Conservation (phyloP, 768 basidiomycete species). For the Candolleomyces eurysporus region DNA sequence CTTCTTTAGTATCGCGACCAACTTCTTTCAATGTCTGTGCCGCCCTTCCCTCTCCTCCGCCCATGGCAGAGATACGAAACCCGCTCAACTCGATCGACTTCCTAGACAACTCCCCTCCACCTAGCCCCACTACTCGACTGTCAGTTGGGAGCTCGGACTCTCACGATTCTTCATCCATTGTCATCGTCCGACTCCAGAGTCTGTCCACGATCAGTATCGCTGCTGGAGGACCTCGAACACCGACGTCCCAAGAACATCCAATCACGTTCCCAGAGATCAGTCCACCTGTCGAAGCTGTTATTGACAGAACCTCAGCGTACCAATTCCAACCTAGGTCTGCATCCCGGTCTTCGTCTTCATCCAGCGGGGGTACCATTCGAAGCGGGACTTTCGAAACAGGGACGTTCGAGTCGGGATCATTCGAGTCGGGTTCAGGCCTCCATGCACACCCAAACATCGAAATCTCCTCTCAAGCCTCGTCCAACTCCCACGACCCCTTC, state of each 20-base stretch:
- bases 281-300: not conserved
- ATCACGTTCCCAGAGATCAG: constrained; percentile 55
- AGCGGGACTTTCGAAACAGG: too few species aligned
- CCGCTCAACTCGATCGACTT: constrained; percentile 13
- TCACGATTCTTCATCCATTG: constrained; percentile 26
- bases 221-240: constrained; percentile 27
- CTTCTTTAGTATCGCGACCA: constrained; percentile 36
- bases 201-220: constrained; percentile 45
- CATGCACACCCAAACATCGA: not conserved
- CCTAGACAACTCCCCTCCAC: not conserved
- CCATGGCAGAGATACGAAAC: constrained; percentile 54
- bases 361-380: too few species aligned
- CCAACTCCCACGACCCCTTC: too few species aligned
- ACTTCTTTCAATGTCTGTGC: constrained; percentile 14
- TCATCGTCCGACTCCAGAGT: constrained; percentile 56
- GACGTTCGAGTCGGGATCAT: too few species aligned
- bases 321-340: not conserved
- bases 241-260: constrained; percentile 25
- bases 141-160: constrained; percentile 43
- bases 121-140: constrained; percentile 20
- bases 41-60: constrained; percentile 41
- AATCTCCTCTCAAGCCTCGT: not conserved
- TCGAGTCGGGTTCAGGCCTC: not conserved
- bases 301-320: not conserved
- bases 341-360: not conserved